Base-by-base conservation (phyloP, 169 alveolate genomes). In the Plasmodium vinckei region DNA sequence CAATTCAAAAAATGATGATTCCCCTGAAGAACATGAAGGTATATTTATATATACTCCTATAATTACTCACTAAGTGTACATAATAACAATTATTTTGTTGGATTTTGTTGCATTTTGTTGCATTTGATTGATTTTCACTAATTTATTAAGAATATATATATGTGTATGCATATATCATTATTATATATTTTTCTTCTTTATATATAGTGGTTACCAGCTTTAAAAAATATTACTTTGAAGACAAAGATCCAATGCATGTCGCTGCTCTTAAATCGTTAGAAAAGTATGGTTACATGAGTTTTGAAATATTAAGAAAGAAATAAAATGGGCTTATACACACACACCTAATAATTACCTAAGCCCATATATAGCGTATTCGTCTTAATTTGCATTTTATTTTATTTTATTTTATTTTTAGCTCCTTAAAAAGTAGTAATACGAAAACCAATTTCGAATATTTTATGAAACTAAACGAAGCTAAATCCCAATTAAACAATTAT, bases 21-120 rank as follows among this genome's bases (percentile, higher is more conserved):
- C 57, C 23, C 75, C 44, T 9, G 88, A 77, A 57, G 88, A 77
- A 65, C 88, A 77, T 64, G 88, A 77, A 49, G 88, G 88, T 77
- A 73, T 73, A 49, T 25, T 61, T 61, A 19, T 61, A 63, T 23
- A 23, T 63, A 9, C 9, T 12, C 13, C 15, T 63, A 21, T 12
- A 23, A 33, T 33, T 33, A 33, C 1, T 27, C 39, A 27, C 42
- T 33, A 33, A 33, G 6, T 33, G 42, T 33, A 4, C 7, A 33
- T 33, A 33, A 33, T 33, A 33, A 3, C 7, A 33, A 33, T 33
- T n/a, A n/a, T n/a, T n/a, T n/a, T n/a, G n/a, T n/a, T n/a, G n/a
- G n/a, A n/a, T n/a, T n/a, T n/a, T 21, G 25, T 1, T 21, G 25
- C 44, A 9, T n/a, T 57, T 57, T 7, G 9, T 65, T 44, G 1